Percentiles rank a stretch among this genome's conserved stretches.
Evolutionary conservation across 2,329 filamentous ascomycete genomes (phyloP).

Genomic region (Calonectria ilicicola): DNA sequence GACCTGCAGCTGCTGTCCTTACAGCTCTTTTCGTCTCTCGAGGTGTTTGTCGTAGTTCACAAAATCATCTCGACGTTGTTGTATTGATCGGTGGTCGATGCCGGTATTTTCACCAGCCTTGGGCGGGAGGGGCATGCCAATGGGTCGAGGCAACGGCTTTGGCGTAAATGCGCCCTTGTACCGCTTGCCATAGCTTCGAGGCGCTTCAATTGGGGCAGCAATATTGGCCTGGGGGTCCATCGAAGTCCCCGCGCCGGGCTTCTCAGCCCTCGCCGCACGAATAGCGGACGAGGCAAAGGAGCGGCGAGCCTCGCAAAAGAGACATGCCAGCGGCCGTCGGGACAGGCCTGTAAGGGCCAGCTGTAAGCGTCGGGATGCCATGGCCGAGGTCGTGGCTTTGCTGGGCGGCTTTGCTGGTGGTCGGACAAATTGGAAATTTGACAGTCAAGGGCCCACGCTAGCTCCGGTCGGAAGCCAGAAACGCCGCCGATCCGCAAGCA

Average conservation of each 20-base stretch:
- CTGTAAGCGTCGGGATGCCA: constrained; percentile 49
- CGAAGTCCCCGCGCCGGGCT: constrained; percentile 50
- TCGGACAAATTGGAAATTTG: constrained; percentile 35
- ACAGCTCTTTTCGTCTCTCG: constrained; percentile 80
- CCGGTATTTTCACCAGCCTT: constrained; percentile 85
- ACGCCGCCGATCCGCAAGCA: constrained; percentile 27
- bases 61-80: constrained; percentile 82
- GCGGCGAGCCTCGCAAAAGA: constrained; percentile 64
- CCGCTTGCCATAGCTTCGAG: constrained; percentile 69
- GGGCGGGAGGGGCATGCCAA: constrained; percentile 83
- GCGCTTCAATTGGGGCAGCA: constrained; percentile 66
- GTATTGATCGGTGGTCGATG: constrained; percentile 74
- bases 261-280: constrained; percentile 45
- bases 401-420: constrained; percentile 20
- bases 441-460: constrained; percentile 17
- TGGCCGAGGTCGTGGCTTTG: constrained; percentile 30
- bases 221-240: constrained; percentile 53
- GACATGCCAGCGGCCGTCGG: constrained; percentile 55
- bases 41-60: constrained; percentile 89
- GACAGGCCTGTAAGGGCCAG: constrained; percentile 43
- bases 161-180: constrained; percentile 66
- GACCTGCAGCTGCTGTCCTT: constrained; percentile 40
- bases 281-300: constrained; percentile 59
- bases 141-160: constrained; percentile 75
- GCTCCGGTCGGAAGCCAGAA: constrained; percentile 26